Percentiles rank a stretch among this genome's conserved stretches.
Evolutionary conservation across 768 basidiomycete species (phyloP).

Genomic region (Trametes elegans): DNA sequence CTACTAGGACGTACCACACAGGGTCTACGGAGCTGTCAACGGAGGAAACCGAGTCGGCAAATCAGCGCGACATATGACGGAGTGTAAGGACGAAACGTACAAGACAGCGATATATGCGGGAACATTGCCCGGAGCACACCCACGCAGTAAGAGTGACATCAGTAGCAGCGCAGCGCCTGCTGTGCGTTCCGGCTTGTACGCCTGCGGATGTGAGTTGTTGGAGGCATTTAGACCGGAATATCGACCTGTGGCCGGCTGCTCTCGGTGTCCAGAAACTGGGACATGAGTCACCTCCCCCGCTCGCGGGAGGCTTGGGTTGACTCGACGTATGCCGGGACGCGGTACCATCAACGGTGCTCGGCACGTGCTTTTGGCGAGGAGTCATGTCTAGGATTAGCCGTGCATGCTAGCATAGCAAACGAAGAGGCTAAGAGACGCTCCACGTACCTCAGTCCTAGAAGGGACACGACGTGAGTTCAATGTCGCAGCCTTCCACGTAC

Average conservation of each 20-base stretch:
- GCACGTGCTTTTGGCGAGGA: constrained; percentile 14
- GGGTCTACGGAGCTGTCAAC: neutral
- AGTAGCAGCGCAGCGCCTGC: constrained; percentile 17
- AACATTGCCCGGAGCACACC: constrained; percentile 1
- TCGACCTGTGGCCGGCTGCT: constrained; percentile 12
- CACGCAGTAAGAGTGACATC: constrained; percentile 19
- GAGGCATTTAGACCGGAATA: constrained; percentile 19
- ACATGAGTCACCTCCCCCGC: constrained; percentile 12
- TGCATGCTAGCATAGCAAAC: neutral
- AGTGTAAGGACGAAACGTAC: constrained; percentile 7
- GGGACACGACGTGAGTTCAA: neutral
- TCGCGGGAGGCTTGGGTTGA: constrained; percentile 10
- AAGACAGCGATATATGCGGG: constrained; percentile 11
- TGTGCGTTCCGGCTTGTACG: constrained; percentile 6
- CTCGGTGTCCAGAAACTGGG: constrained; percentile 1
- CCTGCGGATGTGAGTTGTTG: neutral
- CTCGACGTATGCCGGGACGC: constrained; percentile 14
- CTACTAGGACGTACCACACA: constrained; percentile 9
- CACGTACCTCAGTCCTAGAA: constrained; percentile 7
- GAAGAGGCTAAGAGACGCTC: neutral
- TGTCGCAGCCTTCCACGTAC: neutral
- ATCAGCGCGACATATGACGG: constrained; percentile 2
- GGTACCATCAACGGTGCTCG: constrained; percentile 4
- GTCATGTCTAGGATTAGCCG: constrained; percentile 12
- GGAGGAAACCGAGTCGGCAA: constrained; percentile 11